A percentile compares a stretch with the other conserved stretches of the same genome.
These are phyloP conservation scores for Lactarius psammicola DNA, from an alignment of 768 basidiomycete genomes.

Conservation along the genomic window DNA sequence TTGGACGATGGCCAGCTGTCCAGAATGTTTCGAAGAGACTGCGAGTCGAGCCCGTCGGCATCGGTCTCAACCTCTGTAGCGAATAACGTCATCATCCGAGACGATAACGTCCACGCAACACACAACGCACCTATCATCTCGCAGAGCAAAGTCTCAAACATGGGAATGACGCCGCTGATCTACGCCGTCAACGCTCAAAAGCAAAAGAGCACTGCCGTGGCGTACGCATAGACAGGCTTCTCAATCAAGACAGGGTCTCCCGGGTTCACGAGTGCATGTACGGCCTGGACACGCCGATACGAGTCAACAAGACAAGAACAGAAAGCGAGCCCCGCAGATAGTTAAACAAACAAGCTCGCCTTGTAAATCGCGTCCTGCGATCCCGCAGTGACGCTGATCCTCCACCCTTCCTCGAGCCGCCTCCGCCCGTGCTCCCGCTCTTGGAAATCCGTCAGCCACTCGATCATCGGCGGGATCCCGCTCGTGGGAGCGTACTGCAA, in stretches of 20 bases:
- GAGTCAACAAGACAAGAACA: neutral
- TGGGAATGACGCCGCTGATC: slow-evolving; percentile 62
- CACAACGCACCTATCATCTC: slow-evolving; percentile 53
- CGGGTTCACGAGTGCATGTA: slow-evolving; percentile 66
- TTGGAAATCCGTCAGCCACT: slow-evolving; percentile 75
- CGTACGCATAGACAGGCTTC: slow-evolving; percentile 71
- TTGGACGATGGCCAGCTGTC: slow-evolving; percentile 73
- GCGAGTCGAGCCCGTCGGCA: slow-evolving; percentile 61
- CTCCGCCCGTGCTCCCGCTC: slow-evolving; percentile 63
- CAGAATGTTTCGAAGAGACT: slow-evolving; percentile 58
- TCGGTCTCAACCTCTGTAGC: slow-evolving; percentile 75
- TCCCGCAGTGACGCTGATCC: slow-evolving; percentile 72
- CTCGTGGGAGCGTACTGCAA: slow-evolving; percentile 78
- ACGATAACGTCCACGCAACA: neutral
- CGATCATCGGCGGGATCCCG: slow-evolving; percentile 60
- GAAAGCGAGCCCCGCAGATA: neutral
- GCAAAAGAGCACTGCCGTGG: slow-evolving; percentile 32
- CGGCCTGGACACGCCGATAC: slow-evolving; percentile 48
- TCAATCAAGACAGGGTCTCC: slow-evolving; percentile 84
- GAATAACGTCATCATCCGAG: slow-evolving; percentile 4
- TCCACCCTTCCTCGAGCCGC: slow-evolving; percentile 58
- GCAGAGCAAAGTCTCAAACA: slow-evolving; percentile 55
- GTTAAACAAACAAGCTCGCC: slow-evolving; percentile 41
- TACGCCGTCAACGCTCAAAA: slow-evolving; percentile 7
- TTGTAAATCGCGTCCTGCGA: slow-evolving; percentile 90